Evolutionary conservation across 768 basidiomycete genomes (phyloP).

Genomic region (Boletellus sp.): DNA sequence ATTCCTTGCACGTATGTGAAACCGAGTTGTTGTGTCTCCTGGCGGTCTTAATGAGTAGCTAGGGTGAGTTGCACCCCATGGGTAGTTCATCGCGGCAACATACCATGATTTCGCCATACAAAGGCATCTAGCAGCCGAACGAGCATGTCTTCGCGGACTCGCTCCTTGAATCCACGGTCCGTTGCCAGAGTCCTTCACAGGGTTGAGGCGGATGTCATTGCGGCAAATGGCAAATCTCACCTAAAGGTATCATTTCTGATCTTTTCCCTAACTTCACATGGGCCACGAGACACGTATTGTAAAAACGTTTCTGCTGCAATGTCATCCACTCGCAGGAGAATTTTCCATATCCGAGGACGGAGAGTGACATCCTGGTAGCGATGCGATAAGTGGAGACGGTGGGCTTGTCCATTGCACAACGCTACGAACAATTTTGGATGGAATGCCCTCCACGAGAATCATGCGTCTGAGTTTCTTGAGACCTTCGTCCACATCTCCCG

Average conservation of each 20-base stretch:
- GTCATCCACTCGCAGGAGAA: slow-evolving; percentile 78
- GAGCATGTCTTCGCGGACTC: slow-evolving; percentile 95
- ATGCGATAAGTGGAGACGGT: slow-evolving; percentile 1
- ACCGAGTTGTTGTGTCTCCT: slow-evolving; percentile 72
- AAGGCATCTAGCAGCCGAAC: slow-evolving; percentile 96
- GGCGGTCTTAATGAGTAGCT: slow-evolving; percentile 49
- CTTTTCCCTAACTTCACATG: slow-evolving; percentile 86
- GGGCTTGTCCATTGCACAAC: background rate
- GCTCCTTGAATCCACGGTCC: slow-evolving; percentile 95
- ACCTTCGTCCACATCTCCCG: slow-evolving; percentile 71
- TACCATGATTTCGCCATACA: slow-evolving; percentile 92
- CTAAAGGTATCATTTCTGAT: slow-evolving; percentile 97
- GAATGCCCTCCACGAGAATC: slow-evolving; percentile 90
- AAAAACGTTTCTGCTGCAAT: slow-evolving; percentile 74
- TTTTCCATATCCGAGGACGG: slow-evolving; percentile 93
- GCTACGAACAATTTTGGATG: slow-evolving; percentile 64
- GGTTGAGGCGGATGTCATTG: background rate
- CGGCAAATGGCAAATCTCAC: slow-evolving; percentile 35
- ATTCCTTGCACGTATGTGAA: slow-evolving; percentile 99
- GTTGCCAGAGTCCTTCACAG: slow-evolving; percentile 76
- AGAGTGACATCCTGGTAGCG: slow-evolving; percentile 66
- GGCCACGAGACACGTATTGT: slow-evolving; percentile 75
- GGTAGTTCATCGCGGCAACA: slow-evolving; percentile 9
- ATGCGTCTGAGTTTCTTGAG: slow-evolving; percentile 82
- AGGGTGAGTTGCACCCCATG: background rate